Evolutionary conservation across 495 filamentous ascomycete genomes (phyloP).

Genomic region (Pyrenopolyporus hunteri): DNA sequence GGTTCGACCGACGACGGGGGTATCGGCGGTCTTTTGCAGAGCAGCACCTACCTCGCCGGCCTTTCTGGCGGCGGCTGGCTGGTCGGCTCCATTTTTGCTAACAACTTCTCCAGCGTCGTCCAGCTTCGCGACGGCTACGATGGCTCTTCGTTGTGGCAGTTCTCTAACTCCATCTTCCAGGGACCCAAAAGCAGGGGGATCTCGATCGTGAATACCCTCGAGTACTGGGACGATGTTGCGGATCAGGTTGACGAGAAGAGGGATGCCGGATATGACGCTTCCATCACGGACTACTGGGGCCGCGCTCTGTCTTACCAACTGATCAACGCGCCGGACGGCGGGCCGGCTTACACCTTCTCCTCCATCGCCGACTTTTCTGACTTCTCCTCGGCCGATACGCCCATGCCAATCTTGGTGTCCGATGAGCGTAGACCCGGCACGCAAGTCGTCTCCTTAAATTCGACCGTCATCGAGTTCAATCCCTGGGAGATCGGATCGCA

Average conservation of each 20-base stretch:
- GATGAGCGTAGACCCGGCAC: slow-evolving; percentile 74
- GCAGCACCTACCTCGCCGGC: slow-evolving; percentile 82
- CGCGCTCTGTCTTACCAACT: slow-evolving; percentile 84
- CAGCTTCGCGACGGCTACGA: slow-evolving; percentile 62
- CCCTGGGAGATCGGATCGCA: slow-evolving; percentile 86
- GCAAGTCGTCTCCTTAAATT: slow-evolving; percentile 69
- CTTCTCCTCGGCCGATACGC: slow-evolving; percentile 73
- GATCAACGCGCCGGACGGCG: slow-evolving; percentile 77
- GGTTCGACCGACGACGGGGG: slow-evolving; percentile 70
- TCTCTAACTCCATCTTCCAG: slow-evolving; percentile 74
- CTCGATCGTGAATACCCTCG: slow-evolving; percentile 49
- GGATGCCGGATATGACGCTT: slow-evolving; percentile 73
- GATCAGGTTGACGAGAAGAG: slow-evolving; percentile 68
- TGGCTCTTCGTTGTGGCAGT: slow-evolving; percentile 71
- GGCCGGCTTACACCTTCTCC: slow-evolving; percentile 82
- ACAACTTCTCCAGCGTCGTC: slow-evolving; percentile 84
- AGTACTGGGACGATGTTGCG: slow-evolving; percentile 72
- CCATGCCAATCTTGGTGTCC: slow-evolving; percentile 82
- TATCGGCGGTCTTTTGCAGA: slow-evolving; percentile 84
- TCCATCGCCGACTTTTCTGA: slow-evolving; percentile 73
- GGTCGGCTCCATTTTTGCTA: slow-evolving; percentile 81
- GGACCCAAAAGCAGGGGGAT: slow-evolving; percentile 49
- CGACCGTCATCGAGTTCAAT: slow-evolving; percentile 86
- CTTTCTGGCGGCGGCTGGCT: slow-evolving; percentile 90
- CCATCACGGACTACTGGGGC: slow-evolving; percentile 88